phyloP scores from a whole-genome alignment of 257 asterid genomes.

The Pogostemon cablin region DNA sequence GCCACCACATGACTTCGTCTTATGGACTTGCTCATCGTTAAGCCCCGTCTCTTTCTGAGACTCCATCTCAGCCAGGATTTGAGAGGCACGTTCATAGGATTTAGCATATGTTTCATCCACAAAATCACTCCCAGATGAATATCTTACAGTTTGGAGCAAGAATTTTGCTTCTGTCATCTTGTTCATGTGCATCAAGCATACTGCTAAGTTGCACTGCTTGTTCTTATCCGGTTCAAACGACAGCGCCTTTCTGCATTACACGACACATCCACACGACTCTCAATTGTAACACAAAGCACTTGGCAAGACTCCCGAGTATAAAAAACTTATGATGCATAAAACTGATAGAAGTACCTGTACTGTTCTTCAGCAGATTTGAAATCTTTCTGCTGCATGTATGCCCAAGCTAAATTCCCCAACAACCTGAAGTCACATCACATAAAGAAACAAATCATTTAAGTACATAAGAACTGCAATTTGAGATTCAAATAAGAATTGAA shows the following conservation, averaged over 20 bases:
- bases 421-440: conserved; percentile 47
- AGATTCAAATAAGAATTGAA: not conserved
- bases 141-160: conserved; percentile 66
- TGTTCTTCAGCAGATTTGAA: conserved; percentile 74
- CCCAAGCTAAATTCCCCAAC: conserved; percentile 97
- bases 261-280: not conserved
- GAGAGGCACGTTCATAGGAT: conserved; percentile 60
- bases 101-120: conserved; percentile 65
- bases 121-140: conserved; percentile 42
- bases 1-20: conserved; percentile 10
- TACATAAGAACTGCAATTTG: not conserved
- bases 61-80: conserved; percentile 49
- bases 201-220: conserved; percentile 88
- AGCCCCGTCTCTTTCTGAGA: conserved; percentile 29
- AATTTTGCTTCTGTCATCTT: conserved; percentile 76
- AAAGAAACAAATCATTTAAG: conserved; percentile 20
- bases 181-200: conserved; percentile 81
- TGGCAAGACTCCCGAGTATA: not conserved
- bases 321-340: not conserved
- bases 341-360: conserved; percentile 54
- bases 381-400: conserved; percentile 71
- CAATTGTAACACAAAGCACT: not conserved
- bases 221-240: conserved; percentile 77
- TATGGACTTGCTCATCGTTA: not conserved
- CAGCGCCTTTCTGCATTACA: conserved; percentile 78